Base-by-base conservation (phyloP, 305 asterid genomes). In the Fraxinus nigra region DNA sequence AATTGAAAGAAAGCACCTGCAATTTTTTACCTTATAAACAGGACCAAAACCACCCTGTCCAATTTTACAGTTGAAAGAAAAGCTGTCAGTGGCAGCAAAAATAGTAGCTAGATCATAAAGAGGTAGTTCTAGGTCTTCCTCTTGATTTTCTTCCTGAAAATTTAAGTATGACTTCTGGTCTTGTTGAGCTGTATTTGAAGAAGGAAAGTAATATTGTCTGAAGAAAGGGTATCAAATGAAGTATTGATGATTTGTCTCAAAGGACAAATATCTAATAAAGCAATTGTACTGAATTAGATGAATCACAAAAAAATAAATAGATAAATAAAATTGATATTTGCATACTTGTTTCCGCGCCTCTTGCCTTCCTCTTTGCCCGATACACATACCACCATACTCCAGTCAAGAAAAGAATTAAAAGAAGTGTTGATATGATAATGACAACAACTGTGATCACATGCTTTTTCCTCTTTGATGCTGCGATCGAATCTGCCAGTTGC, bases 11-110 rank as follows among this genome's bases (percentile, higher is more conserved):
- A 51, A 51, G 61, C 22, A 51, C 2, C 61, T 51, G 61, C 22
- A 48, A 48, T 16, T 16, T 51, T 20, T 56, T 84, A 85, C 87
- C 85, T 81, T 81, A 75, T 78, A 85, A 65, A 85, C 85, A 2
- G 81, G 74, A 4, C 87, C 85, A 63, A 85, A 85, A 46, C 87
- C 87, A 9, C 85, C 87, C 32, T 78, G 78, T 4, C 87, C 87
- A 2, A 85, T 75, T 82, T 85, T 85, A 40, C 81, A 81, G 33
- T 56, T 32, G 1, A 11, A n/a, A 1, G 81, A 54, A 63, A 81
- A 85, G 32, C 70, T 43, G 40, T 78, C 30, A 5, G 85, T 85
- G 35, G 83, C 87, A 26, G 46, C 2, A 11, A 77, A 54, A 63
- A 85, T 37, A 30, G 43, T 46, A 14, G 2, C 67, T 4, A 78